Base-by-base conservation (phyloP, 2,329 filamentous ascomycete genomes). In the Sporothrix pseudoabietina region DNA sequence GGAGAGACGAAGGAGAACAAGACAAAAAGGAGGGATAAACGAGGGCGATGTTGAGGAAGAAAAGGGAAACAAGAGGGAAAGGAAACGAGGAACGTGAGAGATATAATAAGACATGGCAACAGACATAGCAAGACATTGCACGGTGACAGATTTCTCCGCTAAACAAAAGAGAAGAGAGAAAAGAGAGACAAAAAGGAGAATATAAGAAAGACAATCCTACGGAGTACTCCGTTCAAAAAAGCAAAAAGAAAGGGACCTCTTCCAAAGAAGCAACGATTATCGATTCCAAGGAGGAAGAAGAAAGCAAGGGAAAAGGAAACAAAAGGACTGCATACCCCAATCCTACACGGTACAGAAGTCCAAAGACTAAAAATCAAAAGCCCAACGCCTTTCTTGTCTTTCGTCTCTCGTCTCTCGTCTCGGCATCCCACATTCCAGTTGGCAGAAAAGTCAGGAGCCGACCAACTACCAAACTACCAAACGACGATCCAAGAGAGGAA, bases 1-100 rank as follows among this genome's bases (percentile, higher is more conserved):
- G 16, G 26, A 41, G 44, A 61, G 35, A 30, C 44, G 35, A 14
- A 98, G 90, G 95, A 97, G 81, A 94, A 65, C 22, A 57, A 66
- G 26, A 57, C 41, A 71, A 54, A 47, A 59, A 66, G 41, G 14
- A 68, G 41, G n/a, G 19, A 63, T 39, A n/a, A 97, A 65, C 3
- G 54, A 35, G n/a, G 55, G 44, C 6, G 44, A 49, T 49, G 14
- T 66, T 55, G 26, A 44, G 26, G 52, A 35, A 3, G 35, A 35
- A 19, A 39, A 65, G 61, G 39, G 10, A 35, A 41, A 69, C 9
- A 10, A 54, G 8, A 14, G 19, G 47, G 57, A 66, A 32, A 41
- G 22, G 59, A 57, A 66, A 66, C 4, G 55, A 39, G 16, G 55
- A 72, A 69, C 9, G 44, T 49, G 32, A 68, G 35, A 57, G 65